Evolutionary conservation across 495 filamentous ascomycete genomes (phyloP).

Genomic region (Aspergillus heteromorphus): DNA sequence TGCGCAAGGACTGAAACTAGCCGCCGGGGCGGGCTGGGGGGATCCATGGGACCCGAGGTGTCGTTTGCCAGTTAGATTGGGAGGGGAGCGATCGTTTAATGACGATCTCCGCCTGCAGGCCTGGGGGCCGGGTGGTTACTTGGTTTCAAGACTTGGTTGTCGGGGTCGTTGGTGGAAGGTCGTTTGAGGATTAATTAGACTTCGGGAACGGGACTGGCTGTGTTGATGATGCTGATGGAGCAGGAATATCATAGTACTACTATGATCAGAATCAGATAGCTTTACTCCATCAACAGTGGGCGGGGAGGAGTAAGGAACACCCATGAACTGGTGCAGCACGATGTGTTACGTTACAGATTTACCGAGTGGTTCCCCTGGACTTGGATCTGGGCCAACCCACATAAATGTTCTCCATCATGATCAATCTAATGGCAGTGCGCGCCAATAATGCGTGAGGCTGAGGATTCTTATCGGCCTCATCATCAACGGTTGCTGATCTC

Average conservation of each 20-base stretch:
- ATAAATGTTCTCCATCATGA: background rate
- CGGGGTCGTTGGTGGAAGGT: no score
- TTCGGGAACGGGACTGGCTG: no score
- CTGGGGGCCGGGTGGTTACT: background rate
- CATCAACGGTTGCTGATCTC: background rate
- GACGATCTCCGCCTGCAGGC: background rate
- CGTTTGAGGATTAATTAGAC: no score
- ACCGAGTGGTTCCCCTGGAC: background rate
- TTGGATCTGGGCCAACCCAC: background rate
- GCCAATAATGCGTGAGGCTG: background rate
- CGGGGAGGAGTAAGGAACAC: no score
- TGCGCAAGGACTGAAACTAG: no score
- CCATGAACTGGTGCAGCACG: no score
- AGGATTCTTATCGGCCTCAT: background rate
- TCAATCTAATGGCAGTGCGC: background rate
- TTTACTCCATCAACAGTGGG: no score
- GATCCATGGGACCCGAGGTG: background rate
- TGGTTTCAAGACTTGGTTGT: background rate
- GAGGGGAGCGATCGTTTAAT: background rate
- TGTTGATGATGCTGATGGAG: no score
- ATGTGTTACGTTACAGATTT: no score
- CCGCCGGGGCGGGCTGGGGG: background rate
- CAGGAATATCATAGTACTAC: no score
- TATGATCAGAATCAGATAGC: no score
- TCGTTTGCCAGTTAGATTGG: no score